Base-by-base conservation (phyloP, 2,329 filamentous ascomycete species). In the Cladosporium sp. region DNA sequence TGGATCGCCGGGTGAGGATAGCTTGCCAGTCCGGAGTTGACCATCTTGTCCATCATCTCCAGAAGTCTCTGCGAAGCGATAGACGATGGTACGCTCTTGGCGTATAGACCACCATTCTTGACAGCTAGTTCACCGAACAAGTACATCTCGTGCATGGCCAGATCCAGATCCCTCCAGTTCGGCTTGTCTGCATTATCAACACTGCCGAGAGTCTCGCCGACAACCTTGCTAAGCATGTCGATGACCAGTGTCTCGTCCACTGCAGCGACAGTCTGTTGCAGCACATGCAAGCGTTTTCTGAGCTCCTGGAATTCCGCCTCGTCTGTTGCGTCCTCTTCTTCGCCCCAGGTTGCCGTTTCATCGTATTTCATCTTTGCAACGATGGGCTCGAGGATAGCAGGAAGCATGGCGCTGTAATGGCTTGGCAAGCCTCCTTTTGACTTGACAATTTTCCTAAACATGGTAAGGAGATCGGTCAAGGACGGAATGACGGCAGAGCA, bases 221-320 rank as follows among this genome's bases (percentile, higher is more conserved):
- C 91, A 9, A 97, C 81, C 58, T 88, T 90, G 68, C 89, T 95
- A 56, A 99, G 79, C 37, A 90, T 90, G 42, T 96, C 87, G 68
- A 97, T 88, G 71, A 96, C 97, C 28, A 97, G 82, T 40, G 79
- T 78, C 73, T 97, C 90, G 69, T 97, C 90, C 51, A 96, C 90
- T 9, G 88, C 87, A 15, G 94, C 92, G 52, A 97, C 87, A 39
- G 89, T 91, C 77, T 97, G 95, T 72, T 99, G 94, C 40, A 99
- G 78, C 39, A 91, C 87, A 72, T 96, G 90, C 48, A 99, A 79
- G 65, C 90, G 85, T 72, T 96, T 95, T 59, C 95, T 86, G 55
- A 99, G 80, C 65, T 99, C 94, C 69, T 96, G 90, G 66, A 99
- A 99, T 71, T 99, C 94, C 24, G 93, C 94, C 75, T 99, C 94